phyloP scores from a whole-genome alignment of 192 early-diverging fungal species.

The Coemansia brasiliensis region DNA sequence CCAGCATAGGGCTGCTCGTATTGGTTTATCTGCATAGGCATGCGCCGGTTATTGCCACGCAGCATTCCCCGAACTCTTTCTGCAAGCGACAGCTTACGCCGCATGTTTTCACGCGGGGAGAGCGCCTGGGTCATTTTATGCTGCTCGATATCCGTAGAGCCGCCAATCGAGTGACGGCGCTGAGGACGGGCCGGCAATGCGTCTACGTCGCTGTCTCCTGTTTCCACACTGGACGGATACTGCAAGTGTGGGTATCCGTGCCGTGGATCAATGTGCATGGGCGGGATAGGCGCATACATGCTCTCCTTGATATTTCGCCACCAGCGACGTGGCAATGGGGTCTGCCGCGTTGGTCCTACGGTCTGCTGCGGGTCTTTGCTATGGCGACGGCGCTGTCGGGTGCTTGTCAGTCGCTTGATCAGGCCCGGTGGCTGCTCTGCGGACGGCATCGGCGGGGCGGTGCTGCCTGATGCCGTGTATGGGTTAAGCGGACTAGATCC shows the following conservation, averaged over 20 bases:
- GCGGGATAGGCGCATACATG: constrained; percentile 53
- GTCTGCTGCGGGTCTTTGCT: neutral
- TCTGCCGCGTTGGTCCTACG: constrained; percentile 8
- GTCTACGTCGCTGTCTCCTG: neutral
- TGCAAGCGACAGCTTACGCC: constrained; percentile 36
- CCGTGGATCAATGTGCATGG: constrained; percentile 25
- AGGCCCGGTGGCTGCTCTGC: constrained; percentile 10
- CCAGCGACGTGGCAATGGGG: constrained; percentile 48
- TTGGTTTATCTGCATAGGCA: neutral
- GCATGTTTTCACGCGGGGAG: constrained; percentile 41
- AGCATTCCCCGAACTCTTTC: constrained; percentile 37
- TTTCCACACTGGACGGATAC: neutral
- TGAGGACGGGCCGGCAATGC: constrained; percentile 21
- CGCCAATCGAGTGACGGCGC: constrained; percentile 50
- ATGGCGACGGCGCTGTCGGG: constrained; percentile 23
- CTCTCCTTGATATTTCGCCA: constrained; percentile 55
- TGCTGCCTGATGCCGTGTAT: constrained; percentile 27
- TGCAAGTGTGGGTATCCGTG: neutral
- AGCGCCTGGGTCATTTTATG: constrained; percentile 31
- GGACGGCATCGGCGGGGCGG: constrained; percentile 34
- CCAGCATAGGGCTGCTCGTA: constrained; percentile 4
- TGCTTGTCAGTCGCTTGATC: constrained; percentile 41
- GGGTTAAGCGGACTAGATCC: constrained; percentile 54
- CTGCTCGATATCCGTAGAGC: constrained; percentile 49
- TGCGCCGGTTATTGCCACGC: constrained; percentile 10